phyloP scores from a whole-genome alignment of 148 eudicot genomes.

The Rhododendron henanense region DNA sequence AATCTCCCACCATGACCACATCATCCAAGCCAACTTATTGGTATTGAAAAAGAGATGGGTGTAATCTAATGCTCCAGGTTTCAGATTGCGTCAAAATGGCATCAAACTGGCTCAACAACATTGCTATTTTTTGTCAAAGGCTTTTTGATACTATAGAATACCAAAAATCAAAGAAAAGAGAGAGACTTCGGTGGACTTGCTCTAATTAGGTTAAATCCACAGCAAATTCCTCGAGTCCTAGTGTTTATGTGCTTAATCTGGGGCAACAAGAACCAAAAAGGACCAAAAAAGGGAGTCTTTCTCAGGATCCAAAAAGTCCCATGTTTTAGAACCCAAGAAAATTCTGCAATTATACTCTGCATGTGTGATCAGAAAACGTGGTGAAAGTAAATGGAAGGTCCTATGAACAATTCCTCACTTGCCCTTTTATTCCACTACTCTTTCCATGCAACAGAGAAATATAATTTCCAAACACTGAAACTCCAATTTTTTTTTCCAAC shows the following conservation, averaged over 20 bases:
- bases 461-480: background rate
- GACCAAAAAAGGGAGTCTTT: slow-evolving; percentile 23
- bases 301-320: slow-evolving; percentile 8
- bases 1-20: background rate
- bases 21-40: background rate
- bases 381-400: background rate
- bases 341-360: background rate
- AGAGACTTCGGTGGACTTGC: background rate
- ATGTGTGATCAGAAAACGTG: background rate
- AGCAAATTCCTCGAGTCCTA: background rate
- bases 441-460: background rate
- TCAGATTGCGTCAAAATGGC: background rate
- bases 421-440: background rate
- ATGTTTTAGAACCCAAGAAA: background rate
- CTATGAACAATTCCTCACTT: background rate
- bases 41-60: background rate
- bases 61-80: background rate
- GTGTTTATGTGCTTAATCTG: background rate
- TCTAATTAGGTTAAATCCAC: background rate
- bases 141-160: background rate
- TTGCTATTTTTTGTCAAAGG: background rate
- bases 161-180: too few relatives aligned
- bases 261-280: background rate
- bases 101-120: background rate
- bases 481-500: background rate